Conservation (phyloP, 345 rosid species). For the Excoecaria cochinchinensis region DNA sequence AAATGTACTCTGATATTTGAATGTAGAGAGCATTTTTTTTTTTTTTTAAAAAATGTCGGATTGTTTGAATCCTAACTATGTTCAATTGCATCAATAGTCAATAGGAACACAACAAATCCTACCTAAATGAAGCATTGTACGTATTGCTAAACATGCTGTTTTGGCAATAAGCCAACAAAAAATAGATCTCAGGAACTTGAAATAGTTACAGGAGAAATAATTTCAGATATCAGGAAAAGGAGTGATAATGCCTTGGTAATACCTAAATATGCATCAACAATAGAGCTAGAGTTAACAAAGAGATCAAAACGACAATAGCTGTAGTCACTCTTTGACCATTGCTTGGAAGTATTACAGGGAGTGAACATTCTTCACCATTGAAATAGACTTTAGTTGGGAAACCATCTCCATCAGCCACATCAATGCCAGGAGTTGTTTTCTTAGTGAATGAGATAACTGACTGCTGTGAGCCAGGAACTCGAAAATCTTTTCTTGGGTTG, state of each 20-base stretch:
- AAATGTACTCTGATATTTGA: no score
- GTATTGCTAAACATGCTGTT: neutral
- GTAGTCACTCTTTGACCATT: neutral
- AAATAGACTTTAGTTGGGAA: constrained; percentile 45
- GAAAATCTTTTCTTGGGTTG: constrained; percentile 41
- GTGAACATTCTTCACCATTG: constrained; percentile 47
- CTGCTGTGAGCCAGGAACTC: constrained; percentile 51
- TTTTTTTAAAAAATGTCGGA: no score
- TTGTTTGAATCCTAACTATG: no score
- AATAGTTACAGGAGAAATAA: neutral
- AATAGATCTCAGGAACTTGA: neutral
- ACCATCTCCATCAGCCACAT: constrained; percentile 36
- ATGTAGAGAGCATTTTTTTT: no score
- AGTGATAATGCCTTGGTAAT: neutral
- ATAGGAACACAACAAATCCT: neutral
- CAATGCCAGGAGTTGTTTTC: constrained; percentile 30
- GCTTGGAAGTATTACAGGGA: constrained; percentile 32
- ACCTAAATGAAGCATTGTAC: neutral
- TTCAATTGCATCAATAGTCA: no score
- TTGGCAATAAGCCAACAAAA: neutral
- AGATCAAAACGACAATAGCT: neutral
- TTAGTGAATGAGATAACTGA: constrained; percentile 44
- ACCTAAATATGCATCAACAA: neutral
- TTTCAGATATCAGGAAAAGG: neutral
- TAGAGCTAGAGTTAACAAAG: neutral